Base-by-base conservation (phyloP, 2,329 filamentous ascomycete species). In the Beauveria sp. region DNA sequence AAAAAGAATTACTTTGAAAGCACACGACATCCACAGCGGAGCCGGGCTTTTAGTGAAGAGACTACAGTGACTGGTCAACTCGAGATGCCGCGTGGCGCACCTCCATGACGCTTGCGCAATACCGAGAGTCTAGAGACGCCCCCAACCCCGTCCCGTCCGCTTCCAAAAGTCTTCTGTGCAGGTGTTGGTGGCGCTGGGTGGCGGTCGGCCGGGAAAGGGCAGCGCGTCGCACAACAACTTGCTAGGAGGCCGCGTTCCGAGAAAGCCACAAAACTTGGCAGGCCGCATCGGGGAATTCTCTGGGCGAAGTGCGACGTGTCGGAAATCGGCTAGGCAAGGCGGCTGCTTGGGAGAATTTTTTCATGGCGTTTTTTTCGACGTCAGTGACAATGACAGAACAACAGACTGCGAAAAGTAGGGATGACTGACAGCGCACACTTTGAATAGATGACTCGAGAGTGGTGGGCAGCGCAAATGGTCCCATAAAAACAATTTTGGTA, bases 191-290 rank as follows among this genome's bases (percentile, higher is more conserved):
- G 55, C 55, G 55, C 26, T 41, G 20, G 12, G 55, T 51, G 55
- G 55, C 55, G 55, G 34, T 24, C 44, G 22, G 22, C 22, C 22
- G 22, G 22, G 22, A 24, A 24, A 24, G 22, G 40, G 53, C 40
- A 55, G 16, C 50, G 22, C 20, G 51, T 54, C 51, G 53, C 41
- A 26, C 51, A 1, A 34, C 30, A 34, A 34, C 3, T 2, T 14
- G 10, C 30, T 34, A 14, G 30, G 30, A 34, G 10, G 30, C 30
- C 30, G 30, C 12, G 10, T 34, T 59, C 55, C 46, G 55, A 51
- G 18, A 52, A 59, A 53, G 47, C 56, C 47, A 52, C 47, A 59
- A 48, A 57, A 14, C 56, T 59, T 59, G 56, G 56, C 56, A 43
- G 8, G 14, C 55, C 37, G 40, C 24, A 53, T 59, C 48, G 56